These are phyloP conservation scores for Chenopodium berlandieri DNA, from an alignment of 148 eudicot species.

Conservation along the genomic window DNA sequence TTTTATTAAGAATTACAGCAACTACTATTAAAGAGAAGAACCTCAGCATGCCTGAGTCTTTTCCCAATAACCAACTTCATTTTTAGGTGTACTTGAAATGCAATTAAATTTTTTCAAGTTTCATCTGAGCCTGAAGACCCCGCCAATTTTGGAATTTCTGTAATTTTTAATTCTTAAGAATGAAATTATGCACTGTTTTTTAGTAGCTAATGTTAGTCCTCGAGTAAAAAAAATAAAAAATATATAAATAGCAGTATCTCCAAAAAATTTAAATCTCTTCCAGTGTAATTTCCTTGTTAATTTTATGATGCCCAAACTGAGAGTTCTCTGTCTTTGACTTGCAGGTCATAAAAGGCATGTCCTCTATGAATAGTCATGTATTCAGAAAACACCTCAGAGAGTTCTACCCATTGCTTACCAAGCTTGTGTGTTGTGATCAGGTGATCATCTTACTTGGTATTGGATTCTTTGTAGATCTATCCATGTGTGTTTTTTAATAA, in stretches of 20 bases:
- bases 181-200: neutral
- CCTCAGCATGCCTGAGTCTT: neutral
- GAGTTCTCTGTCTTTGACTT: conserved; percentile 12
- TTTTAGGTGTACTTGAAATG: neutral
- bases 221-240: neutral
- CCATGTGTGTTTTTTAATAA: neutral
- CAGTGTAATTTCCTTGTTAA: neutral
- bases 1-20: neutral
- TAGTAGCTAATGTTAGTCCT: neutral
- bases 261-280: neutral
- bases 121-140: neutral
- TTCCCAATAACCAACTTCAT: neutral
- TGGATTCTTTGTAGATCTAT: neutral
- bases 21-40: neutral
- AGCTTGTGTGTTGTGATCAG: conserved; percentile 97
- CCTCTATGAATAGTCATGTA: conserved; percentile 69
- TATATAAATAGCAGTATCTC: neutral
- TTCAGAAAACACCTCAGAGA: conserved; percentile 82
- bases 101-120: neutral
- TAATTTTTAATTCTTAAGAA: neutral
- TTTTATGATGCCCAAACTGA: neutral
- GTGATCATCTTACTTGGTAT: conserved; percentile 33
- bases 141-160: neutral
- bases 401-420: conserved; percentile 92
- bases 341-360: conserved; percentile 93